Percentiles rank a stretch among this genome's conserved stretches.
Conservation (phyloP, 768 basidiomycete species). For the Mycena leptocephala region DNA sequence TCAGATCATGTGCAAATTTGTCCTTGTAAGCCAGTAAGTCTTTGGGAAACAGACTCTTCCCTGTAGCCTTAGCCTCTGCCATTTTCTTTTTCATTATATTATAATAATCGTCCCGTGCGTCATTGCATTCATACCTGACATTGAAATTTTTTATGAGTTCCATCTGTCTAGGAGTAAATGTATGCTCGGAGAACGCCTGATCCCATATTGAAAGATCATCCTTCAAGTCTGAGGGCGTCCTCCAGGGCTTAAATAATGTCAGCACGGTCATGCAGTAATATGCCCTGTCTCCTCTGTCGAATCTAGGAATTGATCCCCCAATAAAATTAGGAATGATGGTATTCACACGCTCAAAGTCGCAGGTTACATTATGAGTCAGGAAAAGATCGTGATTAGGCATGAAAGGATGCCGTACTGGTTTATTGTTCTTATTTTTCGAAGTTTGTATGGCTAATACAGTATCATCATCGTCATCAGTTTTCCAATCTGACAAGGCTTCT, state of each 20-base stretch:
- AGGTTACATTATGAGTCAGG: not conserved
- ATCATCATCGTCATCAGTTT: too few species aligned
- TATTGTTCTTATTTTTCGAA: too few species aligned
- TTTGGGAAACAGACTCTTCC: too few species aligned
- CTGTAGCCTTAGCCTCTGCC: too few species aligned
- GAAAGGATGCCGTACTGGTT: too few species aligned
- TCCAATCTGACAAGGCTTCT: too few species aligned
- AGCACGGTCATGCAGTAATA: constrained; percentile 47
- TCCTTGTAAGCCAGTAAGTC: too few species aligned
- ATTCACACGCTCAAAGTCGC: not conserved
- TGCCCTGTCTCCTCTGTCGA: constrained; percentile 47
- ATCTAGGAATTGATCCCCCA: constrained; percentile 39
- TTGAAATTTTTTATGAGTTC: constrained; percentile 44
- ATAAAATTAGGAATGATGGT: constrained; percentile 45
- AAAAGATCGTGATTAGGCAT: not conserved
- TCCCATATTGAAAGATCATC: constrained; percentile 30
- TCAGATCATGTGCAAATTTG: too few species aligned
- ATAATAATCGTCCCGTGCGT: constrained; percentile 49
- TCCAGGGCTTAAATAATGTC: too few species aligned
- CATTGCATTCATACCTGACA: constrained; percentile 46
- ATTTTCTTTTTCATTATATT: too few species aligned
- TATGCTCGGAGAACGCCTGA: constrained; percentile 29
- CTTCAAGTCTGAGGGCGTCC: constrained; percentile 40
- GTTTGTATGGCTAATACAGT: too few species aligned
- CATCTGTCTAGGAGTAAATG: constrained; percentile 27